A percentile compares a stretch with the other conserved stretches of the same genome.
Conservation (phyloP, 2,329 filamentous ascomycete genomes). For the Colletotrichum sp. region DNA sequence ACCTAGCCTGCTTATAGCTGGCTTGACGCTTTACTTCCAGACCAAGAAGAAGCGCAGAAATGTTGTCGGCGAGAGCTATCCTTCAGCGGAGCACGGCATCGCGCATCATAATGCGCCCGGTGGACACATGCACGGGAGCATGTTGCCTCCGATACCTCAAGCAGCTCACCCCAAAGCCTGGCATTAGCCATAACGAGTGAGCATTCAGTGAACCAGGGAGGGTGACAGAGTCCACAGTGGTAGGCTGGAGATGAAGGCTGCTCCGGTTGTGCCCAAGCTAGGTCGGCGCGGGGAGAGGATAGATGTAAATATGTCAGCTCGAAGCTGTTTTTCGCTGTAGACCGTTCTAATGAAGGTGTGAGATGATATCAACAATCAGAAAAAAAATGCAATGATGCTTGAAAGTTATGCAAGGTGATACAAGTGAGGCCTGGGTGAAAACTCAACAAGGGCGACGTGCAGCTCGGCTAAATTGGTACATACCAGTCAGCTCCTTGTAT, state of each 20-base stretch:
- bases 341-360: not conserved
- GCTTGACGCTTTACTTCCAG: slow-evolving; percentile 24
- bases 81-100: not conserved
- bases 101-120: not conserved
- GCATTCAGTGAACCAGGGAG: not conserved
- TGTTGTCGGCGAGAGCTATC: not conserved
- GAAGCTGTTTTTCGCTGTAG: not conserved
- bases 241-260: not conserved
- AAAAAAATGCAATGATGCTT: not conserved
- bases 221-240: not conserved
- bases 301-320: not conserved
- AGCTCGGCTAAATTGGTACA: not conserved
- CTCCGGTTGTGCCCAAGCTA: not conserved
- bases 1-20: slow-evolving; percentile 38
- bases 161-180: not conserved
- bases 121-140: not conserved
- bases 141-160: not conserved
- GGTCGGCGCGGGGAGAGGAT: not conserved
- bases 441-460: not conserved
- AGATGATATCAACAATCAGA: not conserved
- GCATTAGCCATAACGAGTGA: not conserved
- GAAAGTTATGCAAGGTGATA: slow-evolving; percentile 1
- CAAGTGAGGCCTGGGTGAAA: not conserved
- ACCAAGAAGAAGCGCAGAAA: slow-evolving; percentile 23
- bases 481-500: slow-evolving; percentile 23